Conservation (phyloP, 306 rosid genomes). For the Lotus japonicus region DNA sequence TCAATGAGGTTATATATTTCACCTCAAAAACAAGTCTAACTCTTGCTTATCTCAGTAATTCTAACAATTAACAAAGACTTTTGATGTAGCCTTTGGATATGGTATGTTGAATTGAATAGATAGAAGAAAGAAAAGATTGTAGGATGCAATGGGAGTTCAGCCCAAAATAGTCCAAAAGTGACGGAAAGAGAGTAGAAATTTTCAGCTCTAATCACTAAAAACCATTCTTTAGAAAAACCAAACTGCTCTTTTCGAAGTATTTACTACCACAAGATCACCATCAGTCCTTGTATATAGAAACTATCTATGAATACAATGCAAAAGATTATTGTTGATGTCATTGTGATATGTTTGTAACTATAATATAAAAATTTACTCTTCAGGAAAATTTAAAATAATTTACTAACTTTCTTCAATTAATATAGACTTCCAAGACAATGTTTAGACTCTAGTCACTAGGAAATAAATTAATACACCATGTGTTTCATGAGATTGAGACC, state of each 20-base stretch:
- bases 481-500: conserved; percentile 17
- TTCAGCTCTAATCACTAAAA: not conserved
- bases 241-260: not conserved
- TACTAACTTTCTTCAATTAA: not conserved
- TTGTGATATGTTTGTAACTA: not conserved
- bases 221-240: not conserved
- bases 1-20: not conserved
- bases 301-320: not conserved
- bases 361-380: not conserved
- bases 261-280: not conserved
- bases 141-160: not conserved
- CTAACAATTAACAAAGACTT: not conserved
- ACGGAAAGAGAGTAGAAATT: not conserved
- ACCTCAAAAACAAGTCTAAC: not conserved
- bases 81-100: not conserved
- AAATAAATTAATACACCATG: conserved; percentile 20
- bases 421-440: conserved; percentile 5
- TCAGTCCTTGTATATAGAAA: not conserved
- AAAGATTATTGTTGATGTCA: not conserved
- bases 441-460: not conserved
- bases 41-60: not conserved
- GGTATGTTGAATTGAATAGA: not conserved
- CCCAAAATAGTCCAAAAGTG: not conserved
- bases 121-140: not conserved
- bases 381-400: not conserved